These are phyloP conservation scores for Ceratobasidium sp. DNA, from an alignment of 1,284 basidiomycete genomes.

Conservation along the genomic window DNA sequence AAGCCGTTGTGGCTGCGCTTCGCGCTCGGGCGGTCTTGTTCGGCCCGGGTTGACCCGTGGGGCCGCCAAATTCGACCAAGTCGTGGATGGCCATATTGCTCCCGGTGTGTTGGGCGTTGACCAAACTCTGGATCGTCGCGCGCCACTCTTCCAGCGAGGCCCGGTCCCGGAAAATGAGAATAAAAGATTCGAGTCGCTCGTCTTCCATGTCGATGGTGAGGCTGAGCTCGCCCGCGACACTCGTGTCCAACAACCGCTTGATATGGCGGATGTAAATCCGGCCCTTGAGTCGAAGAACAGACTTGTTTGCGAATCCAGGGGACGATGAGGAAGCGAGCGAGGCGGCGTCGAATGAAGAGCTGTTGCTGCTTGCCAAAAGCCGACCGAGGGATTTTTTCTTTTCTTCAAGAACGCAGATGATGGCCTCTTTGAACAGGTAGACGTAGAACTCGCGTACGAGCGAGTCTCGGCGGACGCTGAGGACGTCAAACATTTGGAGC, in stretches of 20 bases:
- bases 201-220: slow-evolving; percentile 97
- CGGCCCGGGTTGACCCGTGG: slow-evolving; percentile 17
- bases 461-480: slow-evolving; percentile 87
- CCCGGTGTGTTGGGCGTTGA: slow-evolving; percentile 50
- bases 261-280: slow-evolving; percentile 96
- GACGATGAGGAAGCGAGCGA: slow-evolving; percentile 62
- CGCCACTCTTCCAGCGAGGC: slow-evolving; percentile 90
- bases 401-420: slow-evolving; percentile 96
- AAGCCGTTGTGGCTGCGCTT: slow-evolving; percentile 33
- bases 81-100: slow-evolving; percentile 52
- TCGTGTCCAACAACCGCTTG: slow-evolving; percentile 83
- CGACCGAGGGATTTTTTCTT: slow-evolving; percentile 83
- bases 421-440: slow-evolving; percentile 95
- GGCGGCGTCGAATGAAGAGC: slow-evolving; percentile 61
- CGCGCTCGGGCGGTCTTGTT: not conserved
- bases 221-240: slow-evolving; percentile 82
- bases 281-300: slow-evolving; percentile 90
- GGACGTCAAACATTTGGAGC: slow-evolving; percentile 90
- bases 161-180: slow-evolving; percentile 93
- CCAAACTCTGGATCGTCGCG: slow-evolving; percentile 70
- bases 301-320: slow-evolving; percentile 66
- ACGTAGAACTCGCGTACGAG: slow-evolving; percentile 93
- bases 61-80: slow-evolving; percentile 46
- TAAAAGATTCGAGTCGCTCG: slow-evolving; percentile 91
- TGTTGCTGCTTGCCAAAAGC: slow-evolving; percentile 61